Conservation (phyloP, 139 green algal genomes). For the Coccomyxa sp. region DNA sequence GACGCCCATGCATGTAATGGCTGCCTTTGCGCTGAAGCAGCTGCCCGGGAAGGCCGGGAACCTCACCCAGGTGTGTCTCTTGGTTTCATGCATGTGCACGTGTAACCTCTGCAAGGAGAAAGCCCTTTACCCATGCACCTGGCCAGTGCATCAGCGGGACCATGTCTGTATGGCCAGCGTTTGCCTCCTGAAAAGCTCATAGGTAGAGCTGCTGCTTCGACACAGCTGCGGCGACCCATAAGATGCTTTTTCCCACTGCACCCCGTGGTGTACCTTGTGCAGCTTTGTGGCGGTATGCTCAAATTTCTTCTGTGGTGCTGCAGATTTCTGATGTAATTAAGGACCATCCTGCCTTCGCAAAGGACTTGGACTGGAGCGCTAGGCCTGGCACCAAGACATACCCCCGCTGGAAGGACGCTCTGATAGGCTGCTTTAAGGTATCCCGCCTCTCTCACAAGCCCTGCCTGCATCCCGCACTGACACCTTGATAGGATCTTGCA, state of each 20-base stretch:
- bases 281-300: too few relatives aligned
- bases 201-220: too few relatives aligned
- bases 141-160: not conserved
- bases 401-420: conserved; percentile 32
- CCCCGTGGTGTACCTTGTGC: too few relatives aligned
- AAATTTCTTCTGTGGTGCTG: too few relatives aligned
- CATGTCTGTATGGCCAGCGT: too few relatives aligned
- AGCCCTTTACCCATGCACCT: not conserved
- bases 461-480: too few relatives aligned
- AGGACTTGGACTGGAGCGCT: conserved; percentile 23
- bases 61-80: conserved; percentile 9
- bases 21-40: conserved; percentile 14
- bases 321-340: conserved; percentile 20
- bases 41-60: conserved; percentile 26
- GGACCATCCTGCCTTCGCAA: conserved; percentile 13
- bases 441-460: too few relatives aligned
- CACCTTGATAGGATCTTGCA: too few relatives aligned
- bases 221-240: too few relatives aligned
- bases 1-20: conserved; percentile 35
- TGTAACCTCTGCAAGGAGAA: not conserved
- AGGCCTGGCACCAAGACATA: conserved; percentile 35
- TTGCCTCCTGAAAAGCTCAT: too few relatives aligned
- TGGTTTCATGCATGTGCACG: too few relatives aligned
- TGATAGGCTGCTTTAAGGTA: conserved; percentile 42
- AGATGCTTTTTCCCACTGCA: too few relatives aligned